Percentiles rank a stretch among this genome's conserved stretches.
Conservation (phyloP, 1,284 basidiomycete genomes). For the Leccinum pallidistipes region DNA sequence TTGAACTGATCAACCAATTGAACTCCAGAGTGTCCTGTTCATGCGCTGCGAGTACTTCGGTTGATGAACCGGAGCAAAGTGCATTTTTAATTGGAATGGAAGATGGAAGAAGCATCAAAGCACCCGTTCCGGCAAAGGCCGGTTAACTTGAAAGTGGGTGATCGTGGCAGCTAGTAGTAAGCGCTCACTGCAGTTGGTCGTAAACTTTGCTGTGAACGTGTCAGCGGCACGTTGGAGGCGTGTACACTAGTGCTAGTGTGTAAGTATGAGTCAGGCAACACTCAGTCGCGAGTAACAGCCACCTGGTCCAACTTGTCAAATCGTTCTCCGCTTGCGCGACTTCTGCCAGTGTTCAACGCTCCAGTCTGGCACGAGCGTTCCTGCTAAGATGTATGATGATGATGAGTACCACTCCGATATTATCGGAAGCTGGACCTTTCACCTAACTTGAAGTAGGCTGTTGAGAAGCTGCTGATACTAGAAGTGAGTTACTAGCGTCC, state of each 20-base stretch:
- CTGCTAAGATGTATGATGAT: too few relatives aligned
- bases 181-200: not conserved
- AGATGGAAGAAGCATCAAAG: not conserved
- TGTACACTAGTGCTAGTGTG: not conserved
- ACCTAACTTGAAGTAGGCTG: too few relatives aligned
- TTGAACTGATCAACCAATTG: slow-evolving; percentile 2
- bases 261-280: not conserved
- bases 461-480: too few relatives aligned
- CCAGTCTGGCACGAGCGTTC: too few relatives aligned
- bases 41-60: not conserved
- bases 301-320: not conserved
- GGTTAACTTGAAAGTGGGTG: not conserved
- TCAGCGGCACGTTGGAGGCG: not conserved
- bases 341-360: too few relatives aligned
- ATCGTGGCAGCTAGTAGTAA: not conserved
- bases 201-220: not conserved
- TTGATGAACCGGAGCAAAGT: not conserved
- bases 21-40: too few relatives aligned
- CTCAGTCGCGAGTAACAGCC: not conserved
- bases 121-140: not conserved
- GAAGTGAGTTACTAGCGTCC: too few relatives aligned
- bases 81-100: not conserved
- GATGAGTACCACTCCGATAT: too few relatives aligned
- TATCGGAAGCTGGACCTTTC: too few relatives aligned
- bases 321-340: too few relatives aligned